Conservation (phyloP, 345 rosid genomes). For the Populus alba region DNA sequence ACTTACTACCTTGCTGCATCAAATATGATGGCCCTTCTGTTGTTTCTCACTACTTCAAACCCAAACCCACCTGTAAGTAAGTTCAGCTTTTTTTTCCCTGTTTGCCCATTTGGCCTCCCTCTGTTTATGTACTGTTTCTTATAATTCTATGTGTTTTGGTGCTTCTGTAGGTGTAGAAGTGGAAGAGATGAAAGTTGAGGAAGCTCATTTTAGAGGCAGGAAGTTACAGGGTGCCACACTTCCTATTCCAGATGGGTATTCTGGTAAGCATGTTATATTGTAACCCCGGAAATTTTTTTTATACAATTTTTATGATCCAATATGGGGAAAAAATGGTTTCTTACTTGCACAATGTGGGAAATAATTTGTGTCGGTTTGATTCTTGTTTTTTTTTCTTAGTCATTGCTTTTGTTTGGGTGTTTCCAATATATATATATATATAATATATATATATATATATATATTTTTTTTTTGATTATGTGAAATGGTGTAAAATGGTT, state of each 20-base stretch:
- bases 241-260: conserved; percentile 61
- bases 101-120: not conserved
- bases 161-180: conserved; percentile 44
- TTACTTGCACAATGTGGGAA: not conserved
- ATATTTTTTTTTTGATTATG: no score
- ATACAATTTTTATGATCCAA: not conserved
- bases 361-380: not conserved
- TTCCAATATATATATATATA: no score
- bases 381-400: no score
- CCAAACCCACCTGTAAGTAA: conserved; percentile 53
- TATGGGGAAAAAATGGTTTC: not conserved
- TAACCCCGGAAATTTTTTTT: no score
- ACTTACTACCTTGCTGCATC: conserved; percentile 85
- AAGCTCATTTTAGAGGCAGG: conserved; percentile 89
- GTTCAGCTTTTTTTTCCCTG: not conserved
- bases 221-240: conserved; percentile 66
- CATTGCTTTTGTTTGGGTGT: no score
- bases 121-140: not conserved
- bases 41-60: conserved; percentile 78
- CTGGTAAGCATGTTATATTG: conserved; percentile 42
- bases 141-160: not conserved
- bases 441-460: no score
- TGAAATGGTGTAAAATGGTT: no score
- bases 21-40: conserved; percentile 62
- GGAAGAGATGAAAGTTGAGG: conserved; percentile 61